These are phyloP conservation scores for Phytophthora quininea DNA, from an alignment of 352 stramenopile genomes.

Conservation along the genomic window DNA sequence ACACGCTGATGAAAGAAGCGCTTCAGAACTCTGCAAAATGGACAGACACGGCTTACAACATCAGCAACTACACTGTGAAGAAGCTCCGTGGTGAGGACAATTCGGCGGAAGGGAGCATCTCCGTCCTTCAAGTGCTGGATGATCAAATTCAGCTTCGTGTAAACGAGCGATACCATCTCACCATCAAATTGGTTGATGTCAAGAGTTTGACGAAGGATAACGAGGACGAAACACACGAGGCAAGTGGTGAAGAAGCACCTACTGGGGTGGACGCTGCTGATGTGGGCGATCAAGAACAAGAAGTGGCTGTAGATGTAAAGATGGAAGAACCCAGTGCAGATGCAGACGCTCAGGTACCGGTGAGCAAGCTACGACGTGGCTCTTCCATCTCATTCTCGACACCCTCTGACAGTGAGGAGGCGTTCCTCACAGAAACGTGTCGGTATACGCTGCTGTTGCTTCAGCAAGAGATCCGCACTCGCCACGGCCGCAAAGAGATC, in stretches of 20 bases:
- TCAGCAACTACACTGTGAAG: conserved; percentile 63
- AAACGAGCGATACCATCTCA: conserved; percentile 75
- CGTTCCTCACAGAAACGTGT: conserved; percentile 70
- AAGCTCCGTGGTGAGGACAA: conserved; percentile 47
- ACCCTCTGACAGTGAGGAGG: conserved; percentile 41
- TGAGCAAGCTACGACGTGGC: conserved; percentile 33
- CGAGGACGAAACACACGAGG: conserved; percentile 11
- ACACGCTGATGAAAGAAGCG: conserved; percentile 84
- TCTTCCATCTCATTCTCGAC: conserved; percentile 34
- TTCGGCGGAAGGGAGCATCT: conserved; percentile 44
- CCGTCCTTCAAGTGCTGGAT: conserved; percentile 80
- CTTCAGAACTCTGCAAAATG: conserved; percentile 69
- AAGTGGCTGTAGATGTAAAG: conserved; percentile 28
- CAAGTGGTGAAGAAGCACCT: background rate
- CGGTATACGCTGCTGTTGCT: conserved; percentile 74
- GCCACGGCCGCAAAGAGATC: conserved; percentile 77
- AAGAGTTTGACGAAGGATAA: conserved; percentile 38
- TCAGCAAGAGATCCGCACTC: conserved; percentile 82
- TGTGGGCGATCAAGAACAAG: conserved; percentile 15
- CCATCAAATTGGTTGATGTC: conserved; percentile 73
- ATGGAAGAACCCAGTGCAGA: conserved; percentile 21
- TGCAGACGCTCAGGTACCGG: conserved; percentile 16
- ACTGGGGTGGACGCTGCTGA: conserved; percentile 3
- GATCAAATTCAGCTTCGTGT: conserved; percentile 83
- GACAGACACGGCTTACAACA: conserved; percentile 71